Evolutionary conservation across 2,329 filamentous ascomycete species (phyloP), one percentile per base, ranked within the genome.

Genomic region (Albifimbria verrucaria): DNA sequence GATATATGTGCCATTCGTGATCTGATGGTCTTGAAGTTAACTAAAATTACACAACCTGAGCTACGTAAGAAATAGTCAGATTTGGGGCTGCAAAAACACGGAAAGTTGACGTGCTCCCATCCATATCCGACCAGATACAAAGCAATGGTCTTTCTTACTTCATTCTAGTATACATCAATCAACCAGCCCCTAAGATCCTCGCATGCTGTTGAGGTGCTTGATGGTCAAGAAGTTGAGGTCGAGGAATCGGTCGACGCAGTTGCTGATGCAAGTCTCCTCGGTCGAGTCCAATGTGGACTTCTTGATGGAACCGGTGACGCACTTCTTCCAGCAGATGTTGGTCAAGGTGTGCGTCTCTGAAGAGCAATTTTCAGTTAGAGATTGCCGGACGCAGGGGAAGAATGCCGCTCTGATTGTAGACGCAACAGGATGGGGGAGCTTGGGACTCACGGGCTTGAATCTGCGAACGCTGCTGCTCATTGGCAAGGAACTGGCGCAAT

Each of bases 241-340:
- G 75, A 97, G 81, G 74, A 95, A 97, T 52, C 94, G 82, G 65
- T 96, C 90, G 52, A 97, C 92, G 67, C 94, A 99, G 77, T 96
- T 97, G 70, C 86, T 79, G 69, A 96, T 82, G 72, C 94, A 99
- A 9, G 78, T 75, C 76, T 94, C 87, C 76, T 99, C 94, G 56
- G 73, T 77, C 65, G 80, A 82, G 61, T 95, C 90, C 60, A 99
- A 77, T 64, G 85, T 83, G 24, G 85, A 82, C 56, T 79, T 82
- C 61, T 86, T 86, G 69, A 97, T 87, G 53, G 79, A 80, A 51
- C 85, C 78, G 9, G 89, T 88, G 56, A 97, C 79, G 78, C 94
- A 99, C 77, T 97, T 97, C 68, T 87, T 91, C 86, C 92, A 99
- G 82, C 94, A 99, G 55, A 89, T 83, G 64, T 94, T 88, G 43